Evolutionary conservation across 129 eudicot genomes (phyloP), one percentile per base, ranked within the genome.

Genomic region (Rutidosis leptorrhynchoides): DNA sequence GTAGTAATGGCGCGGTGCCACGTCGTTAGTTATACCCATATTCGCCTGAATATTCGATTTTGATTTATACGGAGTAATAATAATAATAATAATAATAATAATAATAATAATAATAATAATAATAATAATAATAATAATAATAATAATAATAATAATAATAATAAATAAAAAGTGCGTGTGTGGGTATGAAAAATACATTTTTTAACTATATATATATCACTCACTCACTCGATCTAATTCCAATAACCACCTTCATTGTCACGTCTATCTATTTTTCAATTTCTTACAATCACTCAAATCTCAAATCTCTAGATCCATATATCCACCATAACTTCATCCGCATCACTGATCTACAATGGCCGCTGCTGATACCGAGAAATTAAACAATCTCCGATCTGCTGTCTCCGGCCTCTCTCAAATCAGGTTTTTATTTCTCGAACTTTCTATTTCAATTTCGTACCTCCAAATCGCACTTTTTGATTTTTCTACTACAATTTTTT

Each of bases 361-460:
- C 61, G 73, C 84, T 42, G 77, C 89, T 61, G 96, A 93, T 72
- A 21, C 90, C 22, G 89, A 88, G 81, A 93, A 93, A 85, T 71
- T 93, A 63, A 46, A 80, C 56, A 83, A 82, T 54, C 96, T 93
- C 48, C 80, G 79, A 46, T 93, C 99, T 21, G 87, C 90, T 29
- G 86, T 82, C 21, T 51, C 95, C 24, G 71, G 43, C 23, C 96
- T 93, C 84, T 57, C 70, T 66, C 90, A 86, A 67, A 93, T 93
- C 92, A 92, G 98, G 98, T 79, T 11, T 6, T n/a, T 40, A 8
- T 52, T 65, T 26, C 35, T 21, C 15, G 55, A 19, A 17, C 8
- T 28, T 42, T 25, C 6, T 64, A 10, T 22, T 14, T 56, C 15
- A 29, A 23, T 32, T 72, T 48, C 9, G 67, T 55, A 6, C 0